Evolutionary conservation across 192 early-diverging fungal genomes (phyloP).

Genomic region (Coemansia sp.): DNA sequence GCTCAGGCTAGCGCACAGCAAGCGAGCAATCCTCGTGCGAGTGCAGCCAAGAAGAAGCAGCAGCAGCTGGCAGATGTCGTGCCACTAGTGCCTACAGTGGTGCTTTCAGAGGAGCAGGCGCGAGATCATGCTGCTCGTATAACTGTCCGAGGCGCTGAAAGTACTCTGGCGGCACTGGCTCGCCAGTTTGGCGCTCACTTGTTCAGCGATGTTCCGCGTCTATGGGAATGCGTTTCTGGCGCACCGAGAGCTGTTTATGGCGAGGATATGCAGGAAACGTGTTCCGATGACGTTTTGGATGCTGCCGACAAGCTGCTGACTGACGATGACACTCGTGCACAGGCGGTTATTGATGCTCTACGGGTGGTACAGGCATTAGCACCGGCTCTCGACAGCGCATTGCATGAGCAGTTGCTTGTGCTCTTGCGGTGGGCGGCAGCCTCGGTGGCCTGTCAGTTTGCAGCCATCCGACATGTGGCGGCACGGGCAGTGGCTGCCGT

Average conservation of each 20-base stretch:
- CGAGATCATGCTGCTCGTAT: constrained; percentile 55
- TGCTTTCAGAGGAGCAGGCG: constrained; percentile 41
- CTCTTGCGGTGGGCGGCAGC: constrained; percentile 66
- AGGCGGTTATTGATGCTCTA: constrained; percentile 76
- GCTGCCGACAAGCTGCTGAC: constrained; percentile 26
- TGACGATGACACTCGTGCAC: constrained; percentile 22
- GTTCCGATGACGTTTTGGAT: constrained; percentile 15
- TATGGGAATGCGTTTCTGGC: constrained; percentile 45
- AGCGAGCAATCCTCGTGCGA: constrained; percentile 3
- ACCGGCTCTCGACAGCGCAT: constrained; percentile 49
- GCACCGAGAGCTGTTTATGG: constrained; percentile 28
- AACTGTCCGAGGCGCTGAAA: constrained; percentile 67
- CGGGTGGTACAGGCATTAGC: constrained; percentile 66
- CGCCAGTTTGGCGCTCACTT: constrained; percentile 36
- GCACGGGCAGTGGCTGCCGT: constrained; percentile 76
- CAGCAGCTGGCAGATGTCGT: constrained; percentile 13
- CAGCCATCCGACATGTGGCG: constrained; percentile 76
- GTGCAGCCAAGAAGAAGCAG: too few species aligned
- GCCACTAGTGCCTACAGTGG: constrained; percentile 21
- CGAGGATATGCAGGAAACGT: neutral
- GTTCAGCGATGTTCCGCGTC: constrained; percentile 23
- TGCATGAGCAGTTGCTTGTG: constrained; percentile 56
- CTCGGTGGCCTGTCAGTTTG: constrained; percentile 63
- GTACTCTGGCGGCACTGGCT: constrained; percentile 32
- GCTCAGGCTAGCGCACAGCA: constrained; percentile 39